These are phyloP conservation scores for Prunus mira DNA, from an alignment of 306 rosid species.

Conservation along the genomic window DNA sequence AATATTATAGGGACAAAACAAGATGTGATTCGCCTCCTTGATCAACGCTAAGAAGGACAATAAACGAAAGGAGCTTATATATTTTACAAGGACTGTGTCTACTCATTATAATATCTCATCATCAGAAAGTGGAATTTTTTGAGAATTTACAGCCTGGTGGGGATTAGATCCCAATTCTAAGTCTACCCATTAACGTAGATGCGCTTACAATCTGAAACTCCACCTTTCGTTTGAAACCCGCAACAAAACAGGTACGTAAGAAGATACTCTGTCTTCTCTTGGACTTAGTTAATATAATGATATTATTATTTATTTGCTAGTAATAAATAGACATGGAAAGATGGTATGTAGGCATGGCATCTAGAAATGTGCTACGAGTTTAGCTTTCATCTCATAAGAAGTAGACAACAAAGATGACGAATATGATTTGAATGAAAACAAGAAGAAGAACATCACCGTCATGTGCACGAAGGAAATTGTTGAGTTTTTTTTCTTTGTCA, in stretches of 20 bases:
- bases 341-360: background rate
- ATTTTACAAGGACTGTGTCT: constrained; percentile 17
- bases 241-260: constrained; percentile 10
- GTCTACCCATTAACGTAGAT: constrained; percentile 32
- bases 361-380: background rate
- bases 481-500: background rate
- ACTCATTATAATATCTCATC: constrained; percentile 23
- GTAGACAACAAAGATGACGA: background rate
- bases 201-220: constrained; percentile 39
- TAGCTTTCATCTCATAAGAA: background rate
- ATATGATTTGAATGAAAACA: background rate
- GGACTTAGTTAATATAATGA: constrained; percentile 21
- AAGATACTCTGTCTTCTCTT: constrained; percentile 44
- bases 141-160: constrained; percentile 41
- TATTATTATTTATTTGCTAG: background rate
- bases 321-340: background rate
- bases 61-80: background rate
- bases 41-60: constrained; percentile 20
- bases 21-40: constrained; percentile 45
- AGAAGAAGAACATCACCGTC: background rate
- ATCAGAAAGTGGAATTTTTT: constrained; percentile 34
- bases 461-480: background rate
- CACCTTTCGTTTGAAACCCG: constrained; percentile 17
- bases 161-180: constrained; percentile 62
- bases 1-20: constrained; percentile 24